Conservation (phyloP, 805 yeast genomes). For the Ogataea neopini region DNA sequence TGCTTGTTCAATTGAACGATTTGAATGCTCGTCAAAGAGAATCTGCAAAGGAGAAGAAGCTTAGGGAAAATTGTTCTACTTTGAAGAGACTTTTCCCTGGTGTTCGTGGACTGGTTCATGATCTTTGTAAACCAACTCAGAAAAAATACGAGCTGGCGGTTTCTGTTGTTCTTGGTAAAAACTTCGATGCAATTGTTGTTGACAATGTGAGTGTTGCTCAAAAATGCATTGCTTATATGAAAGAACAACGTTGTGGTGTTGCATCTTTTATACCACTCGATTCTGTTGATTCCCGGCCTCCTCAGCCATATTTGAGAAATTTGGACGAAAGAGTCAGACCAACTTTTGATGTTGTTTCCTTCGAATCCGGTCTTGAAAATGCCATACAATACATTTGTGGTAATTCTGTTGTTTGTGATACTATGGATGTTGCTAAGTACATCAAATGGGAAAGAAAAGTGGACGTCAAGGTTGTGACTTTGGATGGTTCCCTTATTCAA, state of each 20-base stretch:
- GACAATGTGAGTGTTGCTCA: constrained; percentile 73
- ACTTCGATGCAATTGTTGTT: constrained; percentile 82
- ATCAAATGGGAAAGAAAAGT: constrained; percentile 66
- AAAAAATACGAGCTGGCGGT: constrained; percentile 73
- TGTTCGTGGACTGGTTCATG: constrained; percentile 78
- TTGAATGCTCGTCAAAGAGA: constrained; percentile 77
- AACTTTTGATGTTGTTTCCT: constrained; percentile 71
- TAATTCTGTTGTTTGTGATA: constrained; percentile 75
- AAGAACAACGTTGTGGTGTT: constrained; percentile 81
- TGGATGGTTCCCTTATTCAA: constrained; percentile 84
- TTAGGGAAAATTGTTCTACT: constrained; percentile 71
- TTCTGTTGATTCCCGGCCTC: constrained; percentile 58
- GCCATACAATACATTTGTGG: constrained; percentile 84
- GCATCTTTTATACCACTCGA: constrained; percentile 90
- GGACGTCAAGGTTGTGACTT: constrained; percentile 68
- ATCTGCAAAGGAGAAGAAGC: constrained; percentile 62
- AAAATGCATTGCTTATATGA: constrained; percentile 72
- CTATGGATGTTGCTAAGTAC: constrained; percentile 62
- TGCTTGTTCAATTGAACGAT: constrained; percentile 64
- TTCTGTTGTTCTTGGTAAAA: constrained; percentile 73
- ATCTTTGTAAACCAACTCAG: constrained; percentile 75
- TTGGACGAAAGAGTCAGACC: constrained; percentile 59
- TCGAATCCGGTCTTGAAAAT: constrained; percentile 64
- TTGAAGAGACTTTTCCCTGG: constrained; percentile 80
- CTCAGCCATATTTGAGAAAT: constrained; percentile 55